A percentile compares a stretch with the other conserved stretches of the same genome.
Conservation (phyloP, 1,284 basidiomycete species). For the Sporisorium exsertum region DNA sequence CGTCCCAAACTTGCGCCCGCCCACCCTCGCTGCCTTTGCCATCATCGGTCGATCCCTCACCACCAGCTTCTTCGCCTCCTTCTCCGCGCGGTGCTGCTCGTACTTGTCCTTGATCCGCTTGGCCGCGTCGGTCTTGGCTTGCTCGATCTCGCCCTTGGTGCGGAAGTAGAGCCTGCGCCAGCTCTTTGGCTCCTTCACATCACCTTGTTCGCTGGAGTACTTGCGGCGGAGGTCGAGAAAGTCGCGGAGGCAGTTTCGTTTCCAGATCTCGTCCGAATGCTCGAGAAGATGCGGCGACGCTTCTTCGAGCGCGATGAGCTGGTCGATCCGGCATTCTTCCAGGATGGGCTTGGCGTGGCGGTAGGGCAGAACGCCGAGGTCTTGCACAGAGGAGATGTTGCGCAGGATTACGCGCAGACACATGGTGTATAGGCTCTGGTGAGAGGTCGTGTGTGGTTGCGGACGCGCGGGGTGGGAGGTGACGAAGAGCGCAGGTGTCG, state of each 20-base stretch:
- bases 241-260: constrained; percentile 59
- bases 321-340: constrained; percentile 60
- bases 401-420: constrained; percentile 57
- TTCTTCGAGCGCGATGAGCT: constrained; percentile 58
- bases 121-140: constrained; percentile 50
- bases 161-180: constrained; percentile 56
- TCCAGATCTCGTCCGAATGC: constrained; percentile 59
- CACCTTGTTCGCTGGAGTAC: constrained; percentile 3
- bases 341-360: constrained; percentile 58
- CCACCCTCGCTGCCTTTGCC: constrained; percentile 17
- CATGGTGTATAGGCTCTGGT: constrained; percentile 33
- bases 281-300: constrained; percentile 57
- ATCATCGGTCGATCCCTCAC: constrained; percentile 48
- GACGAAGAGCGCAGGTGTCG: constrained; percentile 15
- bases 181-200: constrained; percentile 29
- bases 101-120: constrained; percentile 60
- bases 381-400: constrained; percentile 55
- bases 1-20: constrained; percentile 15
- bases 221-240: constrained; percentile 57
- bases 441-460: background rate
- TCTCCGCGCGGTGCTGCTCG: constrained; percentile 56
- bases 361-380: constrained; percentile 64
- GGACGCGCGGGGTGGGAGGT: background rate
- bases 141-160: constrained; percentile 53
- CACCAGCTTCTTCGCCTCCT: constrained; percentile 56